A percentile compares a stretch with the other conserved stretches of the same genome.
Evolutionary conservation across 1,284 basidiomycete species (phyloP).

Genomic region (Cryptococcus sp.): DNA sequence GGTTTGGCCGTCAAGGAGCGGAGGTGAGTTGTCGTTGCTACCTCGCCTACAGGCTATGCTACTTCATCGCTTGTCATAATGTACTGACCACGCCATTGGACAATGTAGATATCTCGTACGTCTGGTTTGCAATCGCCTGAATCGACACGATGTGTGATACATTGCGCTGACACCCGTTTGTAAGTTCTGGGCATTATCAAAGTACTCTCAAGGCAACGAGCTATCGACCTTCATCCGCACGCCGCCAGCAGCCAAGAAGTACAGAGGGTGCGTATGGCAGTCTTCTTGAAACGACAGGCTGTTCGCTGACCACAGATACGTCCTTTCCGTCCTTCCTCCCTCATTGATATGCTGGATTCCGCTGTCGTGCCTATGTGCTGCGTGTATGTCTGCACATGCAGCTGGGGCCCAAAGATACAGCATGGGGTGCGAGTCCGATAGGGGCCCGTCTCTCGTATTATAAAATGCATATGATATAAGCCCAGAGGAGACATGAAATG

Average conservation of each 20-base stretch:
- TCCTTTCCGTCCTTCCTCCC: not conserved
- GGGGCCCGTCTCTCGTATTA: not conserved
- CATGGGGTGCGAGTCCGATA: slow-evolving; percentile 21
- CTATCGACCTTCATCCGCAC: slow-evolving; percentile 36
- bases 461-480: not conserved
- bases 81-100: not conserved
- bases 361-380: not conserved
- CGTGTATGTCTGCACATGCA: slow-evolving; percentile 1
- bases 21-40: slow-evolving; percentile 33
- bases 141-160: not conserved
- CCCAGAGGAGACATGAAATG: not conserved
- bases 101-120: slow-evolving; percentile 14
- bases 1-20: slow-evolving; percentile 42
- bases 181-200: slow-evolving; percentile 45
- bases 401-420: slow-evolving; percentile 32
- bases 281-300: no score
- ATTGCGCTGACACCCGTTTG: not conserved
- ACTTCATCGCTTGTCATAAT: not conserved
- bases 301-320: not conserved
- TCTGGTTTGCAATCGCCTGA: not conserved
- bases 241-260: slow-evolving; percentile 43
- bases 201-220: slow-evolving; percentile 38
- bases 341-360: not conserved
- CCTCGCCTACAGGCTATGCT: not conserved
- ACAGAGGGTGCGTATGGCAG: slow-evolving; percentile 43